Percentiles rank a stretch among this genome's conserved stretches.
Conservation (phyloP, 2,329 filamentous ascomycete genomes). For the Lachnellula subtilissima region DNA sequence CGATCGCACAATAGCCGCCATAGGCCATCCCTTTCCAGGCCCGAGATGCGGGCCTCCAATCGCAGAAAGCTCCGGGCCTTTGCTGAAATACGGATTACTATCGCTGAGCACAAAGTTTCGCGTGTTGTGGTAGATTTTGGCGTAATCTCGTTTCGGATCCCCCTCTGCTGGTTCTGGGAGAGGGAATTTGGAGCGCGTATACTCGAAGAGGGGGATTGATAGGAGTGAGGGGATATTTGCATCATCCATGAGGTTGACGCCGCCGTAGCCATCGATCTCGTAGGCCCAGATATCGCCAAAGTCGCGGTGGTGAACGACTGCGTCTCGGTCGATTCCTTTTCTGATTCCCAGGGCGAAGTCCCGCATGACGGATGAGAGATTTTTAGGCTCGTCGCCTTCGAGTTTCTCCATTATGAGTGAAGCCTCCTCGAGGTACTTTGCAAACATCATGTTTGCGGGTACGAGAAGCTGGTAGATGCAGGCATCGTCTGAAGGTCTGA, state of each 20-base stretch:
- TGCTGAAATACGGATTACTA: slow-evolving; percentile 72
- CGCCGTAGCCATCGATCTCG: slow-evolving; percentile 65
- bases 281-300: slow-evolving; percentile 71
- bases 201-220: slow-evolving; percentile 59
- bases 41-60: slow-evolving; percentile 69
- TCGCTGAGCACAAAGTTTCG: slow-evolving; percentile 71
- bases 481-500: slow-evolving; percentile 85
- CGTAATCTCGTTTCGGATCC: slow-evolving; percentile 40
- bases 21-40: slow-evolving; percentile 49
- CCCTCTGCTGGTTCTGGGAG: slow-evolving; percentile 16
- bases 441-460: slow-evolving; percentile 82
- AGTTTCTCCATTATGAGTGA: slow-evolving; percentile 49
- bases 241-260: slow-evolving; percentile 61
- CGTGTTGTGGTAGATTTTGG: slow-evolving; percentile 71
- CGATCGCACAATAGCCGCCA: slow-evolving; percentile 49
- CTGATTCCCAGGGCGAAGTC: slow-evolving; percentile 58
- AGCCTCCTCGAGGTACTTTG: slow-evolving; percentile 52
- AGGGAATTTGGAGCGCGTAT: slow-evolving; percentile 30
- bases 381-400: slow-evolving; percentile 38
- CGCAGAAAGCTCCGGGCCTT: slow-evolving; percentile 48
- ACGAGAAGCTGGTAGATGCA: slow-evolving; percentile 79
- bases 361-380: slow-evolving; percentile 51
- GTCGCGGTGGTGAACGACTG: slow-evolving; percentile 57
- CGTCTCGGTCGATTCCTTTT: slow-evolving; percentile 64
- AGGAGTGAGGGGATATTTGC: slow-evolving; percentile 67